Evolutionary conservation across 495 filamentous ascomycete genomes (phyloP), one percentile per base, ranked within the genome.

Genomic region (Penicillium goetzii): DNA sequence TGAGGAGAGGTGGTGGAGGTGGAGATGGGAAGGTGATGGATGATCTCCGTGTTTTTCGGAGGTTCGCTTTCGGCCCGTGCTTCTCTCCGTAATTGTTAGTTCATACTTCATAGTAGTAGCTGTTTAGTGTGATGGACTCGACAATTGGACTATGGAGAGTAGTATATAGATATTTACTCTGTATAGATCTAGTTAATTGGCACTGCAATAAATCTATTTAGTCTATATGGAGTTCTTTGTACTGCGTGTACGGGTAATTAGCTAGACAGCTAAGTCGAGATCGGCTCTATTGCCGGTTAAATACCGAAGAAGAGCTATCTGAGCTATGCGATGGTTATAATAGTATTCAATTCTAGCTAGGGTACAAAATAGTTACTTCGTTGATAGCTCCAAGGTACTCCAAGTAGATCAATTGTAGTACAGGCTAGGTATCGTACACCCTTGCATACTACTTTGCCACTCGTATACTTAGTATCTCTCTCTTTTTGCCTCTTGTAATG

Each of bases 61-160:
- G 47, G 47, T 50, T 50, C 23, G 21, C 2, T 26, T 12, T 30
- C 47, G 47, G 47, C 47, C 47, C 47, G 47, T 51, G 47, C 47
- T 28, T 28, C 7, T 9, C 25, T 28, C 47, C 25, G 47, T 17
- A 3, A 21, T 3, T 28, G 47, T 28, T 28, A 9, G 12, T 17
- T 50, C 17, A 8, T 14, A 43, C 8, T 14, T 12, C 7, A 32
- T 32, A 7, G 30, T 32, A 7, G 9, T n/a, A n/a, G n/a, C n/a
- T n/a, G n/a, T n/a, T n/a, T n/a, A n/a, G n/a, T n/a, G n/a, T 32
- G 30, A 32, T 32, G 30, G 9, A 32, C 30, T 32, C 30, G 30
- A 32, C 5, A 32, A 32, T 7, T 32, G 6, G 30, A 32, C 30
- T 32, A 0, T 32, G 9, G 30, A 32, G 30, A 32, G 9, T 32